Conservation (phyloP, 441 rosid species). For the Erodium trifolium region DNA sequence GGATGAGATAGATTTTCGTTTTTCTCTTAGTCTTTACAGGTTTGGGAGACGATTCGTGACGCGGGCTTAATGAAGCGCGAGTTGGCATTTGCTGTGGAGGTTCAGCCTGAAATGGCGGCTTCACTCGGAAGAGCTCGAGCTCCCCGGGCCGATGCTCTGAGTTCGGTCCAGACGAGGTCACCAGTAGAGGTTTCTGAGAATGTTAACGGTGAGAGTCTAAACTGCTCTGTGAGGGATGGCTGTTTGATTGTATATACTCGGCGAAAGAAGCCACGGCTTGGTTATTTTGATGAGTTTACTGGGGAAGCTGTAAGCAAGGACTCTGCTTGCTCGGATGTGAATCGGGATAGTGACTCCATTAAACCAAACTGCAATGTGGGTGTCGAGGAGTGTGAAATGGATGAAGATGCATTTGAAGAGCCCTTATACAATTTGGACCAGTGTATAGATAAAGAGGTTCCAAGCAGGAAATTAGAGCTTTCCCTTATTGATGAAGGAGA, state of each 20-base stretch:
- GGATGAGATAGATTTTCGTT: background rate
- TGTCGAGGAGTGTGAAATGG: too few relatives aligned
- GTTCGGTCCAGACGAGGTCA: constrained; percentile 12
- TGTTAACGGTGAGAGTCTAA: constrained; percentile 40
- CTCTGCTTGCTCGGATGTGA: background rate
- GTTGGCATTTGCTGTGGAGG: constrained; percentile 25
- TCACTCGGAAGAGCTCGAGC: constrained; percentile 15
- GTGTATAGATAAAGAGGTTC: background rate
- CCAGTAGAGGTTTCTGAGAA: constrained; percentile 24
- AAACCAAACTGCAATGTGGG: background rate
- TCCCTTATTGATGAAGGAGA: constrained; percentile 9
- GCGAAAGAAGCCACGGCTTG: constrained; percentile 29
- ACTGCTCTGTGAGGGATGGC: constrained; percentile 41
- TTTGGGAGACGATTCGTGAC: background rate
- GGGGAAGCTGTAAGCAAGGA: constrained; percentile 19
- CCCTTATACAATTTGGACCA: background rate
- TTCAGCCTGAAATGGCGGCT: constrained; percentile 21
- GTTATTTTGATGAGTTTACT: constrained; percentile 5
- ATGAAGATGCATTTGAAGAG: background rate
- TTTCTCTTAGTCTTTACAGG: background rate
- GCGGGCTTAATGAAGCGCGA: constrained; percentile 42
- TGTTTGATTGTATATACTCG: constrained; percentile 68
- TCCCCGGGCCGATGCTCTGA: constrained; percentile 17
- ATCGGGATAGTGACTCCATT: background rate
- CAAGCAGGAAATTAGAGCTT: background rate